Evolutionary conservation across 768 basidiomycete species (phyloP).

Genomic region (Pisolithus orientalis): DNA sequence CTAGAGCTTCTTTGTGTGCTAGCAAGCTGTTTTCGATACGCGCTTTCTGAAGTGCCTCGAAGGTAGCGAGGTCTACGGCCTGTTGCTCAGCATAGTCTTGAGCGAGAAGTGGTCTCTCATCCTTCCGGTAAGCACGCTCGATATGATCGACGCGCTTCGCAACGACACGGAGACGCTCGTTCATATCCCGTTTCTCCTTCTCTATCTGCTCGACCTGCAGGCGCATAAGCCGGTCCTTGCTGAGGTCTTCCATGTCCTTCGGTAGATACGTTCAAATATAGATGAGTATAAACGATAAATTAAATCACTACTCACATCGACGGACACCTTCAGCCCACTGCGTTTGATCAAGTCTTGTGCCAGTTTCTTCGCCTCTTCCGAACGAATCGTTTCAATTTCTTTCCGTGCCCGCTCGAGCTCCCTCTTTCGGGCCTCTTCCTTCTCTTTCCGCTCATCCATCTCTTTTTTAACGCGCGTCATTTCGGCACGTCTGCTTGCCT

Average conservation of each 20-base stretch:
- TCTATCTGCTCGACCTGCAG: slow-evolving; percentile 94
- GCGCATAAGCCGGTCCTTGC: slow-evolving; percentile 80
- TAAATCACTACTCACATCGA: slow-evolving; percentile 46
- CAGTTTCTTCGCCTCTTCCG: slow-evolving; percentile 80
- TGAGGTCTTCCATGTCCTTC: slow-evolving; percentile 76
- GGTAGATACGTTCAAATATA: neutral
- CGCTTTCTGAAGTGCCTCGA: slow-evolving; percentile 52
- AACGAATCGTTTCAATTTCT: slow-evolving; percentile 54
- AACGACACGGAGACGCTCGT: slow-evolving; percentile 74
- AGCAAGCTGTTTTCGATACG: slow-evolving; percentile 50
- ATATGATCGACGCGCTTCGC: slow-evolving; percentile 90
- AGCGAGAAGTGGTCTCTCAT: slow-evolving; percentile 79
- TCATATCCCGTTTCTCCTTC: slow-evolving; percentile 89
- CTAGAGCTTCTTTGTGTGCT: slow-evolving; percentile 60
- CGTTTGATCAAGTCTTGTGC: slow-evolving; percentile 78
- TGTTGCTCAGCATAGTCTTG: slow-evolving; percentile 88
- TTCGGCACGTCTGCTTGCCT: slow-evolving; percentile 74
- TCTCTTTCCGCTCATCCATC: slow-evolving; percentile 53
- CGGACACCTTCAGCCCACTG: slow-evolving; percentile 65
- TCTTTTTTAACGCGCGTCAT: slow-evolving; percentile 57
- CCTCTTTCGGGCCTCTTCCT: slow-evolving; percentile 54
- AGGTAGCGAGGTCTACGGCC: slow-evolving; percentile 62
- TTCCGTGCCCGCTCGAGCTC: slow-evolving; percentile 75
- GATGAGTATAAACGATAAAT: slow-evolving; percentile 3
- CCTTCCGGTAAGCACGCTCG: slow-evolving; percentile 92